phyloP scores from a whole-genome alignment of 257 asterid genomes.

The Avicennia marina region DNA sequence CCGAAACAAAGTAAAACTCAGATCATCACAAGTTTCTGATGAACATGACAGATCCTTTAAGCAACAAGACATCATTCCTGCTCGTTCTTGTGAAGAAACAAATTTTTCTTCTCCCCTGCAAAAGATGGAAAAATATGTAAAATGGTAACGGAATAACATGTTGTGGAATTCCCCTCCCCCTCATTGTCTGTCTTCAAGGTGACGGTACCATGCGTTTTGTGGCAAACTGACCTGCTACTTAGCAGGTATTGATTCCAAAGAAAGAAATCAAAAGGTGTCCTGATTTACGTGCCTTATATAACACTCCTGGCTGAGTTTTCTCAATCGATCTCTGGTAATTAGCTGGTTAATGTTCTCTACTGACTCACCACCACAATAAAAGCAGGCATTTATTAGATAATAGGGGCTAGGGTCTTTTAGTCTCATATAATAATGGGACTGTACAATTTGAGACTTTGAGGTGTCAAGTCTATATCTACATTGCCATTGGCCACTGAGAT shows the following conservation, averaged over 20 bases:
- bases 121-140: not conserved
- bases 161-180: too few species aligned
- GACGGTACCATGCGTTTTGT: not conserved
- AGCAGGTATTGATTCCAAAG: not conserved
- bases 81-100: not conserved
- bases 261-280: too few species aligned
- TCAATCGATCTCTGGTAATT: not conserved
- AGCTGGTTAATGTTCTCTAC: not conserved
- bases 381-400: conserved; percentile 8
- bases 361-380: conserved; percentile 9
- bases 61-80: not conserved
- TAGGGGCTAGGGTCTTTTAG: too few species aligned
- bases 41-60: not conserved
- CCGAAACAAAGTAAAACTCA: conserved; percentile 18
- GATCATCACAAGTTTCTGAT: not conserved
- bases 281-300: not conserved
- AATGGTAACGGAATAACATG: not conserved
- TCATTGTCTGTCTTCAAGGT: too few species aligned
- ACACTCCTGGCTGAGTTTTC: not conserved
- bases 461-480: too few species aligned
- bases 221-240: not conserved
- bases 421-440: too few species aligned
- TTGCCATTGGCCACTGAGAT: too few species aligned
- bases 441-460: too few species aligned
- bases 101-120: too few species aligned